A percentile compares a stretch with the other conserved stretches of the same genome.
These are phyloP conservation scores for Panellus pusillus DNA, from an alignment of 768 basidiomycete species.

Conservation along the genomic window DNA sequence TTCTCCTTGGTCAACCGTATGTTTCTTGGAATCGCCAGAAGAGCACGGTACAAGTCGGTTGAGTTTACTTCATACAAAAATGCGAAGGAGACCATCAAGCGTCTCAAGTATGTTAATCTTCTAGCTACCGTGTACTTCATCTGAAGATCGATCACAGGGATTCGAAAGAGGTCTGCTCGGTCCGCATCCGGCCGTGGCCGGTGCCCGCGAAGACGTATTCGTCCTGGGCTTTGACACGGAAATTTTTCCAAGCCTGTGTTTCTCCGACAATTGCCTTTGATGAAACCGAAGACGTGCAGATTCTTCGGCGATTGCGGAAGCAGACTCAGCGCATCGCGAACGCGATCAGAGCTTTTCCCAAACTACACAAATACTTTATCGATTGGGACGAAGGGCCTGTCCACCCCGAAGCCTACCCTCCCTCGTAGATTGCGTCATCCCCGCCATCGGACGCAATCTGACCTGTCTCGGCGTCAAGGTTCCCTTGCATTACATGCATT, in stretches of 20 bases:
- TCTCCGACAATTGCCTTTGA: conserved; percentile 27
- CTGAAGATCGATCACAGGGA: conserved; percentile 20
- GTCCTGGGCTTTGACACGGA: conserved; percentile 29
- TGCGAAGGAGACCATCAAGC: conserved; percentile 27
- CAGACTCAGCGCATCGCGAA: conserved; percentile 35
- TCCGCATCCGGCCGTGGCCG: conserved; percentile 43
- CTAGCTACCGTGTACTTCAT: conserved; percentile 15
- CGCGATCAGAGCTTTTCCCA: conserved; percentile 32
- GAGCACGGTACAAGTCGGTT: conserved; percentile 25
- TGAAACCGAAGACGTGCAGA: conserved; percentile 32
- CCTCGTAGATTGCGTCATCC: conserved; percentile 38
- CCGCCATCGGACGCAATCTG: conserved; percentile 32
- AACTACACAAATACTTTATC: conserved; percentile 38
- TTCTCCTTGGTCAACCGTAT: conserved; percentile 29
- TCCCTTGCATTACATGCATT: conserved; percentile 37
- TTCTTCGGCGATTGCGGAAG: conserved; percentile 37
- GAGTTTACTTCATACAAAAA: conserved; percentile 23
- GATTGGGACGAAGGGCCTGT: conserved; percentile 40
- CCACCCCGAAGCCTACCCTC: conserved; percentile 39
- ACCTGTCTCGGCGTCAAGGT: conserved; percentile 37
- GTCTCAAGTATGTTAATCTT: conserved; percentile 31
- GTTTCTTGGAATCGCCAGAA: conserved; percentile 29
- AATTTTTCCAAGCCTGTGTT: conserved; percentile 32
- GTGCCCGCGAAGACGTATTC: conserved; percentile 30
- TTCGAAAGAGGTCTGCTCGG: conserved; percentile 31